phyloP scores from a whole-genome alignment of 805 yeast genomes.

The Candida pseudoglaebosa region DNA sequence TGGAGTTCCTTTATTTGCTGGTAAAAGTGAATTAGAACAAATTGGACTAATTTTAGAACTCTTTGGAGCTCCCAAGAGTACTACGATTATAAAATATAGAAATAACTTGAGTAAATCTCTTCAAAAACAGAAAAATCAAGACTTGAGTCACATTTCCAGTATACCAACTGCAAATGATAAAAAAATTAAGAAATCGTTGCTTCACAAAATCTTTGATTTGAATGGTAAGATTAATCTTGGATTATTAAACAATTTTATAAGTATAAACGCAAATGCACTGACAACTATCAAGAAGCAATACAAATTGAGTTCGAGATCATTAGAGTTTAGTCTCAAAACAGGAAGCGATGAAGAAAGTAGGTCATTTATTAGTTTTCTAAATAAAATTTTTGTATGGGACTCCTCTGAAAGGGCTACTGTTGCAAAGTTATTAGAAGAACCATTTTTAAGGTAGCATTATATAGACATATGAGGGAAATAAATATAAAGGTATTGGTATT shows the following conservation, averaged over 20 bases:
- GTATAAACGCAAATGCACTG: slow-evolving; percentile 9
- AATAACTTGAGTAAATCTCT: slow-evolving; percentile 26
- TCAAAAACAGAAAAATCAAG: slow-evolving; percentile 9
- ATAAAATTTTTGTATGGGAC: slow-evolving; percentile 35
- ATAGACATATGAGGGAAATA: background rate
- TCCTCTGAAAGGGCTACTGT: slow-evolving; percentile 27
- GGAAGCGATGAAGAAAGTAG: slow-evolving; percentile 10
- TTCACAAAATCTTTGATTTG: slow-evolving; percentile 35
- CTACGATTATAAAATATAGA: slow-evolving; percentile 37
- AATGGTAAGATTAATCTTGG: slow-evolving; percentile 36
- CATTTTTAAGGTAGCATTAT: slow-evolving; percentile 18
- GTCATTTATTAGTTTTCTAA: slow-evolving; percentile 25
- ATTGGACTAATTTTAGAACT: slow-evolving; percentile 39
- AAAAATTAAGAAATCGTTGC: slow-evolving; percentile 27
- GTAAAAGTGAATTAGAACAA: slow-evolving; percentile 46
- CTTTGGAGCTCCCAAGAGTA: slow-evolving; percentile 46
- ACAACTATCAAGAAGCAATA: slow-evolving; percentile 17
- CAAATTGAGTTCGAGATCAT: slow-evolving; percentile 23
- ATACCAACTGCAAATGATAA: slow-evolving; percentile 24
- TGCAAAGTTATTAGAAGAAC: slow-evolving; percentile 19
- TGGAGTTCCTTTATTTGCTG: slow-evolving; percentile 44
- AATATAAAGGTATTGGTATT: background rate
- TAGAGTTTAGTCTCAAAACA: slow-evolving; percentile 28
- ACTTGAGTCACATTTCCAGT: background rate
- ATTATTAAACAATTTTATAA: slow-evolving; percentile 23